A percentile compares a stretch with the other conserved stretches of the same genome.
phyloP scores from a whole-genome alignment of 2,329 filamentous ascomycete genomes.

The Davidsoniella eucalypti region DNA sequence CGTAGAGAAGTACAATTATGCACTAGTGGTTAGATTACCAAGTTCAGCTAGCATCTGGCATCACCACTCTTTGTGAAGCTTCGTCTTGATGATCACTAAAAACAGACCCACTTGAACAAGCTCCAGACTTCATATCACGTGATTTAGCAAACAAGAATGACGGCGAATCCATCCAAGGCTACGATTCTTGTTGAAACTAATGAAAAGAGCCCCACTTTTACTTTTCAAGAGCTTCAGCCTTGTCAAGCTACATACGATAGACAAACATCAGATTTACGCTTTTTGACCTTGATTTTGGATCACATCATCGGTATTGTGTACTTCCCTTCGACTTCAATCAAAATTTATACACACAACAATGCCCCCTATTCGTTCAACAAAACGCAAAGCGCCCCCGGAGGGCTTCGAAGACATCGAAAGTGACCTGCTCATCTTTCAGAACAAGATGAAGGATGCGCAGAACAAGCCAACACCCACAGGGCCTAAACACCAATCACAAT shows the following conservation, averaged over 20 bases:
- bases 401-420: slow-evolving; percentile 82
- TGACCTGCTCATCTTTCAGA: slow-evolving; percentile 67
- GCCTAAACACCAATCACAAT: slow-evolving; percentile 74
- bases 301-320: background rate
- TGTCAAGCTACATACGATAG: background rate
- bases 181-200: background rate
- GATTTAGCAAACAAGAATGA: too few relatives aligned
- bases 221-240: slow-evolving; percentile 9
- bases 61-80: too few relatives aligned
- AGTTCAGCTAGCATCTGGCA: too few relatives aligned
- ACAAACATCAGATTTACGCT: background rate
- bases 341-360: slow-evolving; percentile 27
- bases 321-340: background rate
- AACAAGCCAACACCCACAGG: slow-evolving; percentile 71
- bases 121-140: too few relatives aligned
- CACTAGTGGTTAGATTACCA: too few relatives aligned
- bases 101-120: too few relatives aligned
- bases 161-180: slow-evolving; percentile 1
- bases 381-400: slow-evolving; percentile 67
- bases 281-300: background rate
- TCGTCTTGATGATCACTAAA: too few relatives aligned
- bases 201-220: slow-evolving; percentile 3
- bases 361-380: slow-evolving; percentile 62
- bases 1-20: too few relatives aligned
- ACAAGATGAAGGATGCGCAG: slow-evolving; percentile 92